Evolutionary conservation across 352 stramenopile species (phyloP).

Genomic region (Plasmopara halstedii): DNA sequence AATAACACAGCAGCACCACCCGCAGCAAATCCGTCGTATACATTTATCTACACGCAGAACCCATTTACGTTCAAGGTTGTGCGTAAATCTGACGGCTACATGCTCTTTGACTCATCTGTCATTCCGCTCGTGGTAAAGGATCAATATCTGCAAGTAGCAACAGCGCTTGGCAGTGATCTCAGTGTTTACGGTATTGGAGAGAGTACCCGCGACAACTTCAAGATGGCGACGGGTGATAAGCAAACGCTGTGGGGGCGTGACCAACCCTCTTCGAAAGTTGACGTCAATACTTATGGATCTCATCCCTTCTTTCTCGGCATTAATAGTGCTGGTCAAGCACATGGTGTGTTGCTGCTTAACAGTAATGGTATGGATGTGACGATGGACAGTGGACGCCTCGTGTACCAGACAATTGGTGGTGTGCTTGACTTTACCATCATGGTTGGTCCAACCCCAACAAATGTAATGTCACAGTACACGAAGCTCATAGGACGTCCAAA

Average conservation of each 20-base stretch:
- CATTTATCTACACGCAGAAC: conserved; percentile 32
- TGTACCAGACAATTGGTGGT: conserved; percentile 49
- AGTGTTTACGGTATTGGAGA: conserved; percentile 36
- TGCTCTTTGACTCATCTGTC: conserved; percentile 34
- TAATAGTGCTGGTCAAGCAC: conserved; percentile 28
- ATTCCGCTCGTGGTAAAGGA: conserved; percentile 34
- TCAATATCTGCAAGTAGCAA: conserved; percentile 34
- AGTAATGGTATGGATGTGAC: conserved; percentile 65
- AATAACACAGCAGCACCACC: conserved; percentile 1
- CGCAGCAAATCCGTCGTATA: conserved; percentile 10
- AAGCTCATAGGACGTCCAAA: conserved; percentile 42
- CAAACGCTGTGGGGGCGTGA: conserved; percentile 45
- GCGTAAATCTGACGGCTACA: conserved; percentile 30
- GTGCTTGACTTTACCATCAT: conserved; percentile 60
- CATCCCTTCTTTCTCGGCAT: conserved; percentile 54
- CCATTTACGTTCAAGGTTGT: conserved; percentile 35
- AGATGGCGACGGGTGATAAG: conserved; percentile 34
- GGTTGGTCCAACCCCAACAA: conserved; percentile 26
- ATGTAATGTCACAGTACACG: conserved; percentile 52
- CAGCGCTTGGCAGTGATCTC: conserved; percentile 14
- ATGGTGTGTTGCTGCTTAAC: conserved; percentile 52
- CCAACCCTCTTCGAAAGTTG: conserved; percentile 15
- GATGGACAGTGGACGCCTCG: conserved; percentile 27
- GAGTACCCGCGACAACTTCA: conserved; percentile 29
- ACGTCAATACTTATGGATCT: conserved; percentile 51